A percentile compares a stretch with the other conserved stretches of the same genome.
phyloP scores from a whole-genome alignment of 2,329 filamentous ascomycete species.

The Exophiala mesophila region DNA sequence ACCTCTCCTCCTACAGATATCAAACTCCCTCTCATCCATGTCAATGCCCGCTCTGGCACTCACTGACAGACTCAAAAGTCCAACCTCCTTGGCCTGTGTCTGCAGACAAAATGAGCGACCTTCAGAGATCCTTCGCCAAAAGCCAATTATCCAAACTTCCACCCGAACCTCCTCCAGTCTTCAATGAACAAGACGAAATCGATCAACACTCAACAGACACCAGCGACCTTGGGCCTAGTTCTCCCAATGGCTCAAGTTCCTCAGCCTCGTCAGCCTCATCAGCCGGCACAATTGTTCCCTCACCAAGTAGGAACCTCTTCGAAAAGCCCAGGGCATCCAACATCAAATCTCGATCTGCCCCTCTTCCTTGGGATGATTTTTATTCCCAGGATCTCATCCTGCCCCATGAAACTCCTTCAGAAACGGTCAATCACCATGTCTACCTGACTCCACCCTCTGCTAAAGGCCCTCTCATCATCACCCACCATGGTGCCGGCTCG shows the following conservation, averaged over 20 bases:
- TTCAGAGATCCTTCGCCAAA: slow-evolving; percentile 70
- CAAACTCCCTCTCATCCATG: no score
- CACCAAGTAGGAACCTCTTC: slow-evolving; percentile 67
- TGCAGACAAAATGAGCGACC: slow-evolving; percentile 81
- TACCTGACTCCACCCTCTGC: slow-evolving; percentile 74
- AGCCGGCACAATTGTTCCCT: slow-evolving; percentile 83
- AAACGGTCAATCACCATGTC: slow-evolving; percentile 66
- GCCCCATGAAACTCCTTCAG: slow-evolving; percentile 32
- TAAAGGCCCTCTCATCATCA: slow-evolving; percentile 77
- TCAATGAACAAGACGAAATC: slow-evolving; percentile 39
- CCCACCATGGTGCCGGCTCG: slow-evolving; percentile 91
- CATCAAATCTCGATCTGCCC: slow-evolving; percentile 47
- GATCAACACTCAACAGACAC: slow-evolving; percentile 32
- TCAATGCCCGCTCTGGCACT: no score
- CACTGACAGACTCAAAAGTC: neutral
- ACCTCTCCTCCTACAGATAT: no score
- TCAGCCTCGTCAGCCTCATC: slow-evolving; percentile 90
- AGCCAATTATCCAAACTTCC: slow-evolving; percentile 62
- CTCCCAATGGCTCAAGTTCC: slow-evolving; percentile 63
- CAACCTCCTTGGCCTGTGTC: neutral
- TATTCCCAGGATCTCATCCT: slow-evolving; percentile 85
- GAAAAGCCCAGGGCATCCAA: slow-evolving; percentile 54
- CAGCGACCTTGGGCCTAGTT: slow-evolving; percentile 24
- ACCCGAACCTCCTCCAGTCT: slow-evolving; percentile 48
- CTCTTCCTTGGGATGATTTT: slow-evolving; percentile 80